Evolutionary conservation across 352 stramenopile species (phyloP), one percentile per base, ranked within the genome.

Genomic region (Peronospora belbahrii): DNA sequence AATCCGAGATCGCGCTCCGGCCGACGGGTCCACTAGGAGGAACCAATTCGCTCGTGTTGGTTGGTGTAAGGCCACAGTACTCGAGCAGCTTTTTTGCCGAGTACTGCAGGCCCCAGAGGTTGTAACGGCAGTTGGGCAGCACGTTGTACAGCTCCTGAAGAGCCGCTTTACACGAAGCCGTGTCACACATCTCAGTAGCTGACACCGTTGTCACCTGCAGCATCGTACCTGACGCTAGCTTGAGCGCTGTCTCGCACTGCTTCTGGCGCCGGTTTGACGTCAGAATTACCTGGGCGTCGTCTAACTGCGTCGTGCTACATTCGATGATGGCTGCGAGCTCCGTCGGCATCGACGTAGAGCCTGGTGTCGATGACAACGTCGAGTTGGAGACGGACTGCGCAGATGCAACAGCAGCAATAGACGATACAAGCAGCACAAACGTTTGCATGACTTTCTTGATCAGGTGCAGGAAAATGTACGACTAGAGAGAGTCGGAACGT

Each of bases 81-180:
- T 65, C 38, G 24, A 87, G 70, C 33, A 79, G 46, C 27, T 54
- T 48, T 46, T 56, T 54, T 19, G 63, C 50, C 36, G 61, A 54
- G 34, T 70, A 63, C 45, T 75, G 62, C 41, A 83, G 53, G 0
- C 58, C 62, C 69, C 62, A 78, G 50, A 74, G 58, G 18, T 71
- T 33, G 59, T 74, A 85, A 19, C 60, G 65, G 53, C 77, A 89
- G 36, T 83, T 56, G 6, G 77, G 74, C 44, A 89, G 50, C 39
- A 32, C 48, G 38, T 65, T 65, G 66, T 87, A 85, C 15, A 88
- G 59, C 23, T 62, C 42, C 47, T 79, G 55, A n/a, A 86, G 67
- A 47, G 74, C 72, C 1, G 58, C 54, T 15, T 36, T 71, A 48
- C 77, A 88, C 8, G 70, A 58, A 15, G 61, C 23, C 14, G 62